Evolutionary conservation across 164 flowering plant genomes (phyloP), one percentile per base, ranked within the genome.

Genomic region (Kingdonia uniflora): DNA sequence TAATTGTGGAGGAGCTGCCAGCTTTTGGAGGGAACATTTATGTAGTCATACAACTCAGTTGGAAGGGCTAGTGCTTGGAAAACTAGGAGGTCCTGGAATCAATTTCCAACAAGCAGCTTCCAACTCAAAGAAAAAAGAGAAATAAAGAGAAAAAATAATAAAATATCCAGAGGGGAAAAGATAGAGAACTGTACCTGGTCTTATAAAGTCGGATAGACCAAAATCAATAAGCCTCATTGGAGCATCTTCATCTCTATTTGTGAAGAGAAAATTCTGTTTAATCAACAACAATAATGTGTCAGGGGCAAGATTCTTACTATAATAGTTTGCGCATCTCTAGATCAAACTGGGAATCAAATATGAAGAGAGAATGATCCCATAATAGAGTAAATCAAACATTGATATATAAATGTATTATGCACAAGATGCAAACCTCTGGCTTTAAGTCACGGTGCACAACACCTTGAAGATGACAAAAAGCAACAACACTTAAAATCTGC

Each of bases 181-280:
- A 21, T 19, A 14, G 33, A 16, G 33, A 62, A 40, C 13, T 11
- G 17, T 75, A 94, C 95, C 97, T 70, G 97, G 81, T 63, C 85
- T 77, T 52, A 81, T 72, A 57, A 87, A 87, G 73, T 94, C 96
- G 39, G 99, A 94, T 55, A 94, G 96, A 64, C 99, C 97, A 76
- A 94, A 94, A 66, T 94, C 99, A 67, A 94, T 94, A 53, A 85
- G 82, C 82, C 80, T 89, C 97, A 94, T 77, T 29, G 79, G 77
- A 68, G 99, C 82, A 67, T 83, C 86, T 73, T 85, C 96, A 61
- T 71, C 72, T 72, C 77, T 78, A 41, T 96, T 69, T 24, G 80
- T 73, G 61, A 89, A 94, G 15, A 94, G 92, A 62, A 94, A 89
- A 76, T 94, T 94, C 97, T 94, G 95, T 56, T n/a, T 51, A 53